Conservation (phyloP, 768 basidiomycete species). For the Rhodosporidiobolus odoratus region DNA sequence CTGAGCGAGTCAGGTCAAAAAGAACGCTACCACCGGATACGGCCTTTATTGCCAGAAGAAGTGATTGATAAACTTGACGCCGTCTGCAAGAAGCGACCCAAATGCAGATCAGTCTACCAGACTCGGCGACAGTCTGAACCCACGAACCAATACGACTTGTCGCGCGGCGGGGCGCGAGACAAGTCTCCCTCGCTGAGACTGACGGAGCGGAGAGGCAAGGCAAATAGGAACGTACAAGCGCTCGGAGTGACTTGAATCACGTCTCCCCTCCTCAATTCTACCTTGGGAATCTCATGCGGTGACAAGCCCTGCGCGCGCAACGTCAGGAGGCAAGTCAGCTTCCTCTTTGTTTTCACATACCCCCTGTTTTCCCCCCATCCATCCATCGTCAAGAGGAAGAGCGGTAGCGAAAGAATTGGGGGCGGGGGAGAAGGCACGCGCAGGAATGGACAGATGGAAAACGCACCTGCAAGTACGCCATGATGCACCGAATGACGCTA, state of each 20-base stretch:
- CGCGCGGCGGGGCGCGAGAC: too few relatives aligned
- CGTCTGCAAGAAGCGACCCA: too few relatives aligned
- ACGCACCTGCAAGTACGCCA: conserved; percentile 47
- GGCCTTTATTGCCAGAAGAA: conserved; percentile 37
- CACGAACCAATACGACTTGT: too few relatives aligned
- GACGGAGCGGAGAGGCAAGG: neutral
- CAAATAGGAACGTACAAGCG: conserved; percentile 24
- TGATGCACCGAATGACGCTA: conserved; percentile 85
- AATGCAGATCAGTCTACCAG: too few relatives aligned
- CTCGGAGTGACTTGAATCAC: conserved; percentile 62
- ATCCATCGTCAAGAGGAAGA: too few relatives aligned
- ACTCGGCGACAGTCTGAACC: too few relatives aligned
- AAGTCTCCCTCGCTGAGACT: too few relatives aligned
- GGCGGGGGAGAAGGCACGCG: conserved; percentile 30
- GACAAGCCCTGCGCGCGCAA: conserved; percentile 60
- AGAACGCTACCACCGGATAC: too few relatives aligned
- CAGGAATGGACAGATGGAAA: conserved; percentile 24
- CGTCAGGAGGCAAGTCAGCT: neutral
- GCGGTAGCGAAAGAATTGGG: too few relatives aligned
- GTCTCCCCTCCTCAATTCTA: conserved; percentile 93
- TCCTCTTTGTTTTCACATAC: too few relatives aligned
- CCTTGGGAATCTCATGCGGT: conserved; percentile 92
- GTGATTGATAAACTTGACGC: conserved; percentile 34
- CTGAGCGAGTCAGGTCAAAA: too few relatives aligned
- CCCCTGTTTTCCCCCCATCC: too few relatives aligned